Base-by-base conservation (phyloP, 768 basidiomycete species). In the Termitomyces sp. region DNA sequence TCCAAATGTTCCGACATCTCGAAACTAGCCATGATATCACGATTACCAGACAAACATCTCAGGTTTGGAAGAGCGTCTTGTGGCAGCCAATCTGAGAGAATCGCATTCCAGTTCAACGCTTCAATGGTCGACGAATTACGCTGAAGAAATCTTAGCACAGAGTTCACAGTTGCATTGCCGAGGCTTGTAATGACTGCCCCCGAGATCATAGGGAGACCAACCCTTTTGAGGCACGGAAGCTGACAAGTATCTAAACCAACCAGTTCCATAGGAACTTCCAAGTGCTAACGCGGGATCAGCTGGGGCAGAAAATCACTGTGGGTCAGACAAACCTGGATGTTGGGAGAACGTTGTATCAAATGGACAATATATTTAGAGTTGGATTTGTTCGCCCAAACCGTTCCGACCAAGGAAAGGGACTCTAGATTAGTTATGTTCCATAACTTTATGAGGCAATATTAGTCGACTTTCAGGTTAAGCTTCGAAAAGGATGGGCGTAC, bases 181-280 rank as follows among this genome's bases (percentile, higher is more conserved):
- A 35, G 27, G 20, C 12, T 43, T 20, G 40, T 52, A 27, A 18
- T 25, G 2, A 29, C 16, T 32, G 40, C 13, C n/a, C 78, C 79
- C 0, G 72, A 71, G 42, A 75, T 68, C 50, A 82, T 64, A 20
- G 67, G 64, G 18, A 82, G 65, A 29, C 69, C 75, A 16, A 80
- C 64, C 20, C 64, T 64, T 56, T 74, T 76, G 18, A 82, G 70
- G 11, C 61, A 57, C 0, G 78, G 79, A 50, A 82, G 71, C 16
- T 53, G 62, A 57, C 70, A 70, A 11, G 70, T 66, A 11, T 65
- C 61, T 36, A 80, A 68, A 11, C 68, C 62, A 12, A 63, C 59
- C 47, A 78, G 71, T 56, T 82, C 79, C 59, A 78, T 69, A 18
- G 80, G 80, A 6, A 80, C 63, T 63, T 76, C 71, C 31, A 82